phyloP scores from a whole-genome alignment of 139 green algal genomes.

The Chlamydomonas schloesseri region DNA sequence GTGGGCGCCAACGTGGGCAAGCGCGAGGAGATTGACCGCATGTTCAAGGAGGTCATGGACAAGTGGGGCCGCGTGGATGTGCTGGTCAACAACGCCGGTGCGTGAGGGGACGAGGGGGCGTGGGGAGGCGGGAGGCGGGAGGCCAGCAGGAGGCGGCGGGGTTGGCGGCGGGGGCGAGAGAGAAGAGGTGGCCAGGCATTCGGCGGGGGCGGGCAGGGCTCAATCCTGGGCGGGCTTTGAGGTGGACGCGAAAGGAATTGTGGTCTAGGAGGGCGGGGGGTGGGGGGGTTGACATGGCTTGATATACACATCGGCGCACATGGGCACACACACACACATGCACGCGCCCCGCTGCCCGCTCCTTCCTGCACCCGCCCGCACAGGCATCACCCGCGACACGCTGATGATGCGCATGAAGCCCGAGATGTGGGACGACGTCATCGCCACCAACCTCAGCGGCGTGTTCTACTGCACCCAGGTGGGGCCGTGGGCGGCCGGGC shows the following conservation, averaged over 20 bases:
- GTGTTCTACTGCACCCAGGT: slow-evolving; percentile 95
- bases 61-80: slow-evolving; percentile 96
- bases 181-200: neutral
- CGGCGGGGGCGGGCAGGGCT: too few relatives aligned
- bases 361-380: neutral
- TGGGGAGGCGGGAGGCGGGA: too few relatives aligned
- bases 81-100: slow-evolving; percentile 98
- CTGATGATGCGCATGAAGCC: slow-evolving; percentile 99
- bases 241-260: neutral
- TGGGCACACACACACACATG: neutral
- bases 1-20: slow-evolving; percentile 82
- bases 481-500: neutral
- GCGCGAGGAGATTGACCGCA: slow-evolving; percentile 75
- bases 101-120: neutral
- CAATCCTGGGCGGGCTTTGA: too few relatives aligned
- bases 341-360: neutral
- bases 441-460: slow-evolving; percentile 96
- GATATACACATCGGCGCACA: too few relatives aligned
- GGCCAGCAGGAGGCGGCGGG: neutral
- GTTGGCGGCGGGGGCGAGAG: neutral
- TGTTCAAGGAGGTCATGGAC: slow-evolving; percentile 82
- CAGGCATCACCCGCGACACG: slow-evolving; percentile 95
- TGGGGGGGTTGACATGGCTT: too few relatives aligned
- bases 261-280: too few relatives aligned
- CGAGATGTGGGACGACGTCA: slow-evolving; percentile 96